Evolutionary conservation across 164 flowering plant species (phyloP), one percentile per base, ranked within the genome.

Genomic region (Paratinospora sagittata): DNA sequence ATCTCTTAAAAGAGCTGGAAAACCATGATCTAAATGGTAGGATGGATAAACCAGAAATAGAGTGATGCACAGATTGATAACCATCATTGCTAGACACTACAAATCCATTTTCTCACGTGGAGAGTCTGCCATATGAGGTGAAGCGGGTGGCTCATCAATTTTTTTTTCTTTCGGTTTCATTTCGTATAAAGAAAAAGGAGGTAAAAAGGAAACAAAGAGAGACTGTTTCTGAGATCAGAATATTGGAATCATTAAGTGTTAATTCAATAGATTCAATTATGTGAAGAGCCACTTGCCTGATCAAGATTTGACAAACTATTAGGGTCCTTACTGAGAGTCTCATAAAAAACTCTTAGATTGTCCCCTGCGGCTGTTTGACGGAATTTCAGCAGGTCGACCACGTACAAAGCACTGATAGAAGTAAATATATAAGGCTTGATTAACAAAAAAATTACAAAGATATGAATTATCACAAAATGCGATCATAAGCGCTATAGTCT

Each of bases 281-380:
- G 33, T 63, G 16, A 63, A 69, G 33, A 37, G 64, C 14, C 3
- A 61, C 79, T 75, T 75, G 52, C 99, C 90, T 95, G 99, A 81
- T 95, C 99, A 70, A 95, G 87, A 82, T 95, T 95, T 17, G 99
- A 74, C 19, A 95, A 84, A 88, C 98, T 95, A 67, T 95, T 95
- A 69, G 99, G 99, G 76, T 95, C 99, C 82, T 92, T 95, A 89
- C 99, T 95, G 43, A 95, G 92, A 65, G 90, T 89, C 83, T 95
- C 99, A 75, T 95, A 95, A 71, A 95, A 76, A 73, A 95, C 96
- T 82, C 99, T 86, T 3, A 95, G 84, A 78, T 91, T 87, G 81
- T 95, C 99, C 70, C 99, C 99, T 19, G 99, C 99, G n/a, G 99
- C 99, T 73, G 98, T 92, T 84, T 92, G 89, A 58, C 99, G 88